Conservation (phyloP, 805 yeast species). For the Clavispora santaluciae region DNA sequence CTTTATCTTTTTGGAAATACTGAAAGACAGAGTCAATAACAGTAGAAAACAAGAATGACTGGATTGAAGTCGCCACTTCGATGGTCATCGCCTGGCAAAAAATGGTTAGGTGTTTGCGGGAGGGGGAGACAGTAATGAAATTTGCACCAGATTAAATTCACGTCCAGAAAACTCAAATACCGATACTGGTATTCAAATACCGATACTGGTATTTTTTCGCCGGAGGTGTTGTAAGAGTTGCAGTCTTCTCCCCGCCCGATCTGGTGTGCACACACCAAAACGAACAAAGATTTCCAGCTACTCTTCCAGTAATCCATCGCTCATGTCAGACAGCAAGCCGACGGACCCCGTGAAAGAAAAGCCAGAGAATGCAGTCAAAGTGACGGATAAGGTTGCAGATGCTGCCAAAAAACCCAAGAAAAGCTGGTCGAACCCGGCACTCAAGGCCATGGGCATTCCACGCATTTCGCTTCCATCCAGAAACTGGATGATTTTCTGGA, state of each 20-base stretch:
- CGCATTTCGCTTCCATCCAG: conserved; percentile 76
- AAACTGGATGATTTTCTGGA: conserved; percentile 90
- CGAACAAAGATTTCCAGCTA: neutral
- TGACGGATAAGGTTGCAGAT: neutral
- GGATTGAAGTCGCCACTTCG: no score
- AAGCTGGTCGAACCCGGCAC: conserved; percentile 69
- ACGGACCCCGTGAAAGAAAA: neutral
- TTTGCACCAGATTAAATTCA: no score
- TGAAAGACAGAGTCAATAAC: neutral
- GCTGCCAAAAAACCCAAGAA: conserved; percentile 21
- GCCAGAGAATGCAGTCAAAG: neutral
- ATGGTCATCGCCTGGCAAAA: no score
- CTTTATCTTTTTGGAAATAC: neutral
- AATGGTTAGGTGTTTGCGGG: no score
- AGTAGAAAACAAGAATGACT: no score
- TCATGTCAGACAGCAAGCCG: conserved; percentile 1
- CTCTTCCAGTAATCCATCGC: neutral
- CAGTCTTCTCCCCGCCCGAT: no score
- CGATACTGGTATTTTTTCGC: no score
- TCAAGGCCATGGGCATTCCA: conserved; percentile 80
- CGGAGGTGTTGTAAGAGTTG: no score
- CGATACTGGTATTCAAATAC: no score
- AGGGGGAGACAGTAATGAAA: no score
- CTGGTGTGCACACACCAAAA: neutral
- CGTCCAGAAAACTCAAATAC: no score